Evolutionary conservation across 2,329 filamentous ascomycete species (phyloP), one percentile per base, ranked within the genome.

Genomic region (Penicillium paneum): DNA sequence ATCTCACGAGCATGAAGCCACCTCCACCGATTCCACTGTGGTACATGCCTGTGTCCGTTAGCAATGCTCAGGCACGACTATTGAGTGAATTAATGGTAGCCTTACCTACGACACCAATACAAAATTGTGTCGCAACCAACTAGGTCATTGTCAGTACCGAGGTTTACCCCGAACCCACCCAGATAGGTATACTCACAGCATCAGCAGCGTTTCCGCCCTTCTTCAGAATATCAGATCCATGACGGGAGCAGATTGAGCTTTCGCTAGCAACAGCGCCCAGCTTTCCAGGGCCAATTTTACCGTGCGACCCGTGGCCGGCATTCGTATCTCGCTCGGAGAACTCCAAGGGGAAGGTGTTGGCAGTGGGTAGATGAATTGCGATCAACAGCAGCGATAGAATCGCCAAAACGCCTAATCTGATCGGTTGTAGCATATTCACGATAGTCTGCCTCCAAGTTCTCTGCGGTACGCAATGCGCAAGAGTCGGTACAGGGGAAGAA

Each of bases 21-120:
- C 93, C 93, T 7, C 93, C 93, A 19, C 90, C 92, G 55, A 97
- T 88, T 15, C 93, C 92, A 38, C 75, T 79, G 70, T 92, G 89
- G 63, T 90, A 89, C 84, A 89, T 89, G 52, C 82, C 78, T 80
- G n/a, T 17, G 10, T 21, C 8, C 8, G 19, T 58, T 45, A 55
- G 57, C 28, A 7, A 32, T 31, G 15, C 12, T 19, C 21, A 11
- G 32, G 19, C 54, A 31, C 28, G 17, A 35, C 15, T 13, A 8
- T 21, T 12, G 17, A 2, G 21, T 36, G 8, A 8, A 46, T 24
- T 3, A 15, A 47, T 28, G 11, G 11, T 21, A 35, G 12, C 67
- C 71, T 64, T 66, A 76, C 79, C 87, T 41, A 89, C 81, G 7
- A 89, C 86, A 6, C 89, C 89, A 35, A 91, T 82, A 59, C 89